Evolutionary conservation across 805 yeast species (phyloP).

Genomic region (Monosporozyma siamensis): DNA sequence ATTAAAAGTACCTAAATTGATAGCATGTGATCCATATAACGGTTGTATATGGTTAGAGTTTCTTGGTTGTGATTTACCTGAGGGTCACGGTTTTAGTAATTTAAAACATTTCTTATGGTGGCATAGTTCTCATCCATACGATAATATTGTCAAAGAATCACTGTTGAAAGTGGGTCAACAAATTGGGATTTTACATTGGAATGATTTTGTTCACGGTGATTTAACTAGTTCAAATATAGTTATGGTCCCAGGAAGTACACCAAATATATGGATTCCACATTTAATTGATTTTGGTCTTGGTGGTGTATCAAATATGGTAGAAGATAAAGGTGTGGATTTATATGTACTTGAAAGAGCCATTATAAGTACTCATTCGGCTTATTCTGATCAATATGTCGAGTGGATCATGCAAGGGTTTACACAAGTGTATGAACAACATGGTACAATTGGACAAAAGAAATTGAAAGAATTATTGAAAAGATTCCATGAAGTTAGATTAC

Average conservation of each 20-base stretch:
- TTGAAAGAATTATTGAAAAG: constrained; percentile 48
- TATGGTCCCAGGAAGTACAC: constrained; percentile 28
- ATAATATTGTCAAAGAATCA: constrained; percentile 35
- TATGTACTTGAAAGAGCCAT: constrained; percentile 91
- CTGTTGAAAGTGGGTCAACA: constrained; percentile 52
- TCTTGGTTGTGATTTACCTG: constrained; percentile 47
- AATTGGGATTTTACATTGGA: constrained; percentile 61
- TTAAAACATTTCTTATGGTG: constrained; percentile 70
- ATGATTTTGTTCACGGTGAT: constrained; percentile 88
- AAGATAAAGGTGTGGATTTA: constrained; percentile 94
- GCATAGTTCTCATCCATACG: constrained; percentile 31
- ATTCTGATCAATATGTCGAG: constrained; percentile 50
- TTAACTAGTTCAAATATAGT: constrained; percentile 84
- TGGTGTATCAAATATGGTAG: constrained; percentile 62
- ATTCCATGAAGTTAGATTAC: constrained; percentile 73
- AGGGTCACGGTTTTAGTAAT: constrained; percentile 46
- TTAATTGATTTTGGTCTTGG: constrained; percentile 91
- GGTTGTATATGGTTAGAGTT: constrained; percentile 89
- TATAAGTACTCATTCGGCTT: constrained; percentile 77
- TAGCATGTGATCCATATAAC: constrained; percentile 64
- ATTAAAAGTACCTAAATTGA: constrained; percentile 59
- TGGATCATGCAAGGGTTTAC: constrained; percentile 71
- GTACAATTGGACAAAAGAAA: constrained; percentile 33
- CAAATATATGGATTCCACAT: constrained; percentile 36
- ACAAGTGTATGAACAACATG: constrained; percentile 26